Base-by-base conservation (phyloP, 192 early-diverging fungal genomes). In the Mycoemilia scoparia region DNA sequence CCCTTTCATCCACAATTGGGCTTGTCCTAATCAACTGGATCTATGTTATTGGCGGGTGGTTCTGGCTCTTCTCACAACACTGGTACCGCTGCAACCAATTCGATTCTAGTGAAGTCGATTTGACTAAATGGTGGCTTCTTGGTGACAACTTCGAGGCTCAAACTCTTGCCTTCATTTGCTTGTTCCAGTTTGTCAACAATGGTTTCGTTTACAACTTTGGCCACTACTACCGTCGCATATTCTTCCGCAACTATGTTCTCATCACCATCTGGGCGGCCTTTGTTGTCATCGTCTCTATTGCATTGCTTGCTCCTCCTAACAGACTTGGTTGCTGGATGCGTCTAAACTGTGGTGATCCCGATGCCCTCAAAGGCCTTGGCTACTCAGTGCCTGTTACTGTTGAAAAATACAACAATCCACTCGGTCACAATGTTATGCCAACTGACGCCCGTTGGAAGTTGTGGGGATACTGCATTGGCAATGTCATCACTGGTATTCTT, bases 71-170 rank as follows among this genome's bases (percentile, higher is more conserved):
- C 51, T 36, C 43, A 7, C 64, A 76, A 42, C 9, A 21, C 9
- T 81, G 64, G 63, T 78, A 73, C 54, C 47, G 52, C 22, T 81
- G 78, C 57, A 53, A 77, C 45, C 70, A 78, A 52, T 77, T 81
- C 46, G 73, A 80, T 42, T 60, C 66, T 2, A 34, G 45, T 4
- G 42, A 61, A 25, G 62, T 56, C 27, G 73, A 82, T 36, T 43
- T 76, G 10, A 38, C 67, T 15, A 68, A 70, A 17, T 82, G 79
- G 79, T 82, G 75, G 75, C 49, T 78, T 34, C 50, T 82, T 9
- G 73, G 59, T 2, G 79, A 82, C 44, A 82, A 78, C 45, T 82
- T 63, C 50, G 76, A 82, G 62, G 66, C 67, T 13, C 53, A 43
- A 25, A 45, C 64, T 4, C 41, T 71, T 12, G 53, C 67, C n/a